Evolutionary conservation across 2,329 filamentous ascomycete species (phyloP), one percentile per base, ranked within the genome.

Genomic region (Allantophomopsis lycopodina): DNA sequence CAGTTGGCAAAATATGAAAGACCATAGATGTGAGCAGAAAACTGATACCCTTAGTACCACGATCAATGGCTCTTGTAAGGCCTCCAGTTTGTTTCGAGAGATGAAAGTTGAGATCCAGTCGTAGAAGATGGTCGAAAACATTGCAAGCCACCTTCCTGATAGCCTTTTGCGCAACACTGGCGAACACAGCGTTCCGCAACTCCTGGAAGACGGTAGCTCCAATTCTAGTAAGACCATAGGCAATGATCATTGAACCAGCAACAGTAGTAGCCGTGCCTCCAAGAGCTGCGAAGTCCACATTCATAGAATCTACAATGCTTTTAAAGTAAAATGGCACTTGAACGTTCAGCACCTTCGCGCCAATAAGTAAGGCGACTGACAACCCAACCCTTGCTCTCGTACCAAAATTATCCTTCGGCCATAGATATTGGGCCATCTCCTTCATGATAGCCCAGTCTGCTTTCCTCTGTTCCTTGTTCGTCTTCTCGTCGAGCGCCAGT

Each of bases 271-370:
- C 88, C 0, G 87, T 94, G 7, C 87, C 88, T n/a, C 87, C 89
- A 5, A 84, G 64, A 13, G 81, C 71, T n/a, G 76, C 73, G 56
- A 94, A 79, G 59, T 98, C 91, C 49, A 98, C 74, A 58, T 98
- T 98, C 86, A 98, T 94, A 15, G 85, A 79, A 60, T 98, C 93
- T 33, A 98, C 85, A 47, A 98, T 96, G 60, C 67, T 88, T 68
- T 96, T 96, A 68, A 98, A 98, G 68, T 95, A 98, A 58, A 98
- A 98, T 0, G 91, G 91, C 36, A 98, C 86, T 64, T 98, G 87
- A 13, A 98, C 91, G 59, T 96, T 98, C 54, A 98, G 68, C 37
- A 94, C 76, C 70, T 98, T 98, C 56, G 87, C 86, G 43, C 88
- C 85, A 16, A 98, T 64, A 31, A 98, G 70, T 46, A 98, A 63